Evolutionary conservation across 129 eudicot species (phyloP).

Genomic region (Flaveria brownii): DNA sequence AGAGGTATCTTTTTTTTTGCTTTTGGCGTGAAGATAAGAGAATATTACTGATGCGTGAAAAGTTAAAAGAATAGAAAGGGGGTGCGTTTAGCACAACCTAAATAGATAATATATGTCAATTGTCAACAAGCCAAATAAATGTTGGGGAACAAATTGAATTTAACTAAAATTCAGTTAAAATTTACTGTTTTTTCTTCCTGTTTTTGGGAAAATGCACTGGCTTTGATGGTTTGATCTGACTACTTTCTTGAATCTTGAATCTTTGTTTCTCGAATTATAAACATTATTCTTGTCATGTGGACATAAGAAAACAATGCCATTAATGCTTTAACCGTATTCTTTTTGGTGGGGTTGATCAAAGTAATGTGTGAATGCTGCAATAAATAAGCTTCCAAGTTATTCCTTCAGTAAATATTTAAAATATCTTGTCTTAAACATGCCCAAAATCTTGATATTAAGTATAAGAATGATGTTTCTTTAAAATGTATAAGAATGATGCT

Average conservation of each 20-base stretch:
- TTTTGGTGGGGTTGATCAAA: constrained; percentile 16
- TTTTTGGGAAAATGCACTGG: constrained; percentile 44
- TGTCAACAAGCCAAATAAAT: constrained; percentile 26
- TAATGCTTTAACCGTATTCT: not conserved
- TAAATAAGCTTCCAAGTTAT: no score
- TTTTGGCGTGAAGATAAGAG: no score
- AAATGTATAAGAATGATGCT: no score
- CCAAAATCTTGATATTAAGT: no score
- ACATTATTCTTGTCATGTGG: constrained; percentile 27
- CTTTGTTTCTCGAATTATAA: constrained; percentile 28
- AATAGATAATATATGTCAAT: not conserved
- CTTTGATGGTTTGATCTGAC: constrained; percentile 11
- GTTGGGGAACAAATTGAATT: constrained; percentile 37
- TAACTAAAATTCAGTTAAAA: constrained; percentile 23
- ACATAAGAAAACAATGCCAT: constrained; percentile 13
- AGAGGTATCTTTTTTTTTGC: no score
- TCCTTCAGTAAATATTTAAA: no score
- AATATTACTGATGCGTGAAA: no score
- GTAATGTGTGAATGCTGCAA: not conserved
- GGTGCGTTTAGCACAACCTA: not conserved
- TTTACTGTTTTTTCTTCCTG: constrained; percentile 5
- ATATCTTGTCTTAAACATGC: no score
- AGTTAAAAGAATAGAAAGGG: no score
- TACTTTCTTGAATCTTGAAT: constrained; percentile 28
- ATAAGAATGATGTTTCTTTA: no score